Conservation (phyloP, 2,329 filamentous ascomycete genomes). For the Sclerotinia borealis region DNA sequence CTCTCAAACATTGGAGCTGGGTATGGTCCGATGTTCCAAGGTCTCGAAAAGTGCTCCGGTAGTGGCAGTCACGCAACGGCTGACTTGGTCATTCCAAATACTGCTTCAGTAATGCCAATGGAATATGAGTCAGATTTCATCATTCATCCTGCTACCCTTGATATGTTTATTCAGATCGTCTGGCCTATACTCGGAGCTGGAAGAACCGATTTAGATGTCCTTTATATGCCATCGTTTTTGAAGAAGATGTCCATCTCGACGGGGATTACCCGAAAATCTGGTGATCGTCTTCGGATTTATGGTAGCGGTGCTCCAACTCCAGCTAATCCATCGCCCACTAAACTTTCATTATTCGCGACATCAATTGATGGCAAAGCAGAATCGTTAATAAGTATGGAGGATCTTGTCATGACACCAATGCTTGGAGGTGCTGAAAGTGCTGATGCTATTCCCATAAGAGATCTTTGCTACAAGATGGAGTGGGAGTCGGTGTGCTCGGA, state of each 20-base stretch:
- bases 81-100: constrained; percentile 39
- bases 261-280: constrained; percentile 30
- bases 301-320: constrained; percentile 33
- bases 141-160: constrained; percentile 42
- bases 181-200: constrained; percentile 35
- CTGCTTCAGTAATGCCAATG: constrained; percentile 40
- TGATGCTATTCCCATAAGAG: constrained; percentile 25
- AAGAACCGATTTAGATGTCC: constrained; percentile 30
- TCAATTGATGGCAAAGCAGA: constrained; percentile 26
- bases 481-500: constrained; percentile 35
- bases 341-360: constrained; percentile 36
- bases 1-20: constrained; percentile 42
- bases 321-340: constrained; percentile 33
- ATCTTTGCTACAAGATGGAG: constrained; percentile 43
- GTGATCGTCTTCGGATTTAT: constrained; percentile 34
- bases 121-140: constrained; percentile 39
- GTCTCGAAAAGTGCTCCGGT: constrained; percentile 41
- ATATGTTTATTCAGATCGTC: constrained; percentile 40
- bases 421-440: constrained; percentile 32
- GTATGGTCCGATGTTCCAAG: constrained; percentile 48
- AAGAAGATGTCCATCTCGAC: constrained; percentile 36
- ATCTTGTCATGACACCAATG: constrained; percentile 39
- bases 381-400: constrained; percentile 34
- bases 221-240: constrained; percentile 41
- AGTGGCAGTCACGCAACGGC: constrained; percentile 32